phyloP scores from a whole-genome alignment of 805 yeast genomes.

The Candida rishiriensis region DNA sequence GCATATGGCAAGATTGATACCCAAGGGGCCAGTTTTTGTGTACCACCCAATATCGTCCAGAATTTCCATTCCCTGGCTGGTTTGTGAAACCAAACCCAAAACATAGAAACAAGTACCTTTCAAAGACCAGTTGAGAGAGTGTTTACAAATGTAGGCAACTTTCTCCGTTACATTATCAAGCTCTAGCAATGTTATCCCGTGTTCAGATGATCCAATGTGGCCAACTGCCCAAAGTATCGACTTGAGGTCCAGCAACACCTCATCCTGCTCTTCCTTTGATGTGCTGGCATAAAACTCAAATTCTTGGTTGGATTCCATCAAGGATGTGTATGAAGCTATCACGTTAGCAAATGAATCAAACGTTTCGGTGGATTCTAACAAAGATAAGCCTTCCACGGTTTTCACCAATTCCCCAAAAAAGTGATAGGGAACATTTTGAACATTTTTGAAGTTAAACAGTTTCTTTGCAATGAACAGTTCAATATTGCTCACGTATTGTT shows the following conservation, averaged over 20 bases:
- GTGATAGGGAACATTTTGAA: slow-evolving; percentile 46
- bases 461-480: slow-evolving; percentile 35
- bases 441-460: slow-evolving; percentile 10
- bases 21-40: slow-evolving; percentile 40
- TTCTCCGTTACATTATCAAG: slow-evolving; percentile 42
- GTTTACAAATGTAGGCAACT: slow-evolving; percentile 46
- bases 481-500: slow-evolving; percentile 43
- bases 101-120: slow-evolving; percentile 76
- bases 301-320: slow-evolving; percentile 16
- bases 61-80: slow-evolving; percentile 78
- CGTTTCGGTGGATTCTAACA: slow-evolving; percentile 38
- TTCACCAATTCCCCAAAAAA: slow-evolving; percentile 77
- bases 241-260: slow-evolving; percentile 46
- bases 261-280: slow-evolving; percentile 27
- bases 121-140: slow-evolving; percentile 51
- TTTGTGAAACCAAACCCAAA: slow-evolving; percentile 67
- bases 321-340: slow-evolving; percentile 13
- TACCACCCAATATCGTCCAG: slow-evolving; percentile 80
- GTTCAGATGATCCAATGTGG: slow-evolving; percentile 65
- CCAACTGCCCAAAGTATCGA: slow-evolving; percentile 88
- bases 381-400: slow-evolving; percentile 72
- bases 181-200: slow-evolving; percentile 62
- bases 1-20: slow-evolving; percentile 32
- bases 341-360: slow-evolving; percentile 20
- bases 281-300: slow-evolving; percentile 15